Conservation (phyloP, 805 yeast genomes). For the Sugiyamaella mastotermitis region DNA sequence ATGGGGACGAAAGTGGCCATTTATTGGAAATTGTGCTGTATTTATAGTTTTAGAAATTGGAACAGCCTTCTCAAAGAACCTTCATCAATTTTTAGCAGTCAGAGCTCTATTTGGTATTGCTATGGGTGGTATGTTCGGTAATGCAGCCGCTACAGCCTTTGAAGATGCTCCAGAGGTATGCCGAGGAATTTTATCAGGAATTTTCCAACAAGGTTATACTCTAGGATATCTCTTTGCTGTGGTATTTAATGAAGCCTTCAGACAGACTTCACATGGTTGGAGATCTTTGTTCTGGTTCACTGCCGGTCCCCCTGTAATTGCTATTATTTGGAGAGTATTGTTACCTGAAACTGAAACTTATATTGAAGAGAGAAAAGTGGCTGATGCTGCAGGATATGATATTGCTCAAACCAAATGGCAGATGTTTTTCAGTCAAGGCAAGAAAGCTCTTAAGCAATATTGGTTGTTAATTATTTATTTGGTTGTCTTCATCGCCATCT, state of each 20-base stretch:
- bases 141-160: constrained; percentile 57
- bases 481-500: constrained; percentile 57
- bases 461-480: constrained; percentile 57
- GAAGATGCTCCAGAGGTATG: constrained; percentile 55
- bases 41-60: constrained; percentile 56
- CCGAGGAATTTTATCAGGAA: constrained; percentile 57
- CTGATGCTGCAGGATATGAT: neutral
- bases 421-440: constrained; percentile 23
- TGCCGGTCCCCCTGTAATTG: constrained; percentile 55
- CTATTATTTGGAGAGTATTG: constrained; percentile 50
- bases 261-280: constrained; percentile 53
- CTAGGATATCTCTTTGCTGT: constrained; percentile 61
- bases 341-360: constrained; percentile 40
- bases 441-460: constrained; percentile 35
- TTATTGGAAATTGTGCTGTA: constrained; percentile 42
- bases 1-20: constrained; percentile 61
- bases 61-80: constrained; percentile 58
- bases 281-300: constrained; percentile 66
- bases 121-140: constrained; percentile 67
- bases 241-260: constrained; percentile 54
- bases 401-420: constrained; percentile 1
- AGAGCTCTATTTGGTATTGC: constrained; percentile 61
- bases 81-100: constrained; percentile 49
- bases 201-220: constrained; percentile 78
- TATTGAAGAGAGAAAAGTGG: neutral